A percentile compares a stretch with the other conserved stretches of the same genome.
Conservation (phyloP, 1,284 basidiomycete genomes). For the Puccinia sorghi region DNA sequence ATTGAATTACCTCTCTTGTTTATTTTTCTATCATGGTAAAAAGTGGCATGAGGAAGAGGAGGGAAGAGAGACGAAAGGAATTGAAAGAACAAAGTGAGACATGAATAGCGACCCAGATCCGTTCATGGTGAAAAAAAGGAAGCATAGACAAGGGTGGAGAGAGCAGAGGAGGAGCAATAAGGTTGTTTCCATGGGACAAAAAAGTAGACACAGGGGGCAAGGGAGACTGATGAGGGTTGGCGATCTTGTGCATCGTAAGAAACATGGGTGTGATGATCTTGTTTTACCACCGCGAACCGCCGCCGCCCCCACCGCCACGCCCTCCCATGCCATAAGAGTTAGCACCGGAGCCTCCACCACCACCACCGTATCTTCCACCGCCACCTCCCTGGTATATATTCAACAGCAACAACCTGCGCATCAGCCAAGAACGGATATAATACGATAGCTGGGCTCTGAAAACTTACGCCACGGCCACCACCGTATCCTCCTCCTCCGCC, state of each 20-base stretch:
- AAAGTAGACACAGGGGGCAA: neutral
- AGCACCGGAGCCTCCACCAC: slow-evolving; percentile 57
- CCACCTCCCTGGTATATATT: slow-evolving; percentile 50
- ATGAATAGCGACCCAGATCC: too few relatives aligned
- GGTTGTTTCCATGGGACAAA: slow-evolving; percentile 1
- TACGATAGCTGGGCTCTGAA: too few relatives aligned
- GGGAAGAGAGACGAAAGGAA: neutral
- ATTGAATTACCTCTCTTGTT: neutral
- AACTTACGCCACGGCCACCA: slow-evolving; percentile 56
- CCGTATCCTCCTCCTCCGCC: slow-evolving; percentile 52
- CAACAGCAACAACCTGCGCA: neutral
- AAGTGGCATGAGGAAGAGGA: neutral
- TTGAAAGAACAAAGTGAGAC: too few relatives aligned
- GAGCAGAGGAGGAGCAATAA: too few relatives aligned
- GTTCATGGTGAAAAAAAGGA: too few relatives aligned
- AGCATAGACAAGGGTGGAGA: too few relatives aligned
- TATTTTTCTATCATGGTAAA: neutral
- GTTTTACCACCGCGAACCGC: slow-evolving; percentile 51
- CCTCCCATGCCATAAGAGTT: slow-evolving; percentile 49
- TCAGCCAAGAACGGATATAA: neutral
- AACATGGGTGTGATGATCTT: neutral
- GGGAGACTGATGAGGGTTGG: neutral
- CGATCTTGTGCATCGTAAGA: neutral
- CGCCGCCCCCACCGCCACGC: slow-evolving; percentile 38
- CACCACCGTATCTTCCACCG: slow-evolving; percentile 58